Evolutionary conservation across 1,284 basidiomycete genomes (phyloP), one percentile per base, ranked within the genome.

Genomic region (Sanghuangporus sanghuang): DNA sequence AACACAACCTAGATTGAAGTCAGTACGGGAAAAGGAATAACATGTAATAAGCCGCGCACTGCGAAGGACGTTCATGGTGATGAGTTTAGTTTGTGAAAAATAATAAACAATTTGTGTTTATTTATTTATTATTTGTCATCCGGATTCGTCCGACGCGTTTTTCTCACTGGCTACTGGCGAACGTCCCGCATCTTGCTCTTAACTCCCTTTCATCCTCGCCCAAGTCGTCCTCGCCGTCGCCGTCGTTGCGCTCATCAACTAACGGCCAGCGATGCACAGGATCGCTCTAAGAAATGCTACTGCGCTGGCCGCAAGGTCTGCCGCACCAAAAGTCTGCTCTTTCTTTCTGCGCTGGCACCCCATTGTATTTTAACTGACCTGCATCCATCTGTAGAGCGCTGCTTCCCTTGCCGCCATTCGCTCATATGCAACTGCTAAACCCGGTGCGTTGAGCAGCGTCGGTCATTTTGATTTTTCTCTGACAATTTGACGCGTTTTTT

Each of bases 341-440:
- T 40, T n/a, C 21, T 6, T 35, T 42, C 18, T 49, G 21, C 39
- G 46, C 56, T 58, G 40, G 40, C 52, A 49, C 35, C 38, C 53
- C 53, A 54, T 27, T 46, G n/a, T 40, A 68, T 67, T 46, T 36
- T 14, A 16, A 64, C 62, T 68, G 63, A 62, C 14, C 11, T 54
- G 9, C 53, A 54, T 54, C 32, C 53, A 32, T n/a, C 27, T 38
- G 35, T 54, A 54, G 53, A 54, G 32, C 18, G 75, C 79, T 66
- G 68, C 76, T 71, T 77, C 75, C 71, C 74, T 80, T 72, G 79
- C 81, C 69, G 72, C 81, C 71, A 77, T 84, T 75, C 92, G 92
- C 76, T 83, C 90, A 70, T 98, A 98, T 83, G 96, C 96, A 73
- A 96, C 96, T 72, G 95, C 95, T 76, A 99, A 99, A 84, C 89